Conservation (phyloP, 306 rosid genomes). For the Elaeagnus macrophylla region DNA sequence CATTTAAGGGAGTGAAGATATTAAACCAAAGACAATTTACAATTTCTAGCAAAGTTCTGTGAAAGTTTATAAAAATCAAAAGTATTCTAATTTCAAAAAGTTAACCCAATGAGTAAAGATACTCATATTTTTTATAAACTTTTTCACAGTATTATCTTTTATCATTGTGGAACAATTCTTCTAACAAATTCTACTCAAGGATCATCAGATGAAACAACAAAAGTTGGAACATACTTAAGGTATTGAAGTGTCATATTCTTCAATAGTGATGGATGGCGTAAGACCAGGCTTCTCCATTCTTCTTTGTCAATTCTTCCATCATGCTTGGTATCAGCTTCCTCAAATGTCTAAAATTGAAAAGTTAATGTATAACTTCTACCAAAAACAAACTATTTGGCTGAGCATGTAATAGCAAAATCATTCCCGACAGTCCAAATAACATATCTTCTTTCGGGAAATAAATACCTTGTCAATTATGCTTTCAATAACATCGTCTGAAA, state of each 20-base stretch:
- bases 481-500: slow-evolving; percentile 92
- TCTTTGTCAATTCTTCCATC: slow-evolving; percentile 98
- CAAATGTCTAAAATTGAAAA: slow-evolving; percentile 57
- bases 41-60: too few relatives aligned
- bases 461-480: slow-evolving; percentile 95
- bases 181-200: background rate
- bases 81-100: too few relatives aligned
- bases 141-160: too few relatives aligned
- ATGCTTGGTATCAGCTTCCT: slow-evolving; percentile 97
- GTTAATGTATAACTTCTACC: background rate
- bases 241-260: slow-evolving; percentile 97
- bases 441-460: slow-evolving; percentile 12
- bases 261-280: slow-evolving; percentile 89
- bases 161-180: too few relatives aligned
- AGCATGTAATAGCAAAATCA: too few relatives aligned
- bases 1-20: too few relatives aligned
- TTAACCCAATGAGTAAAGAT: too few relatives aligned
- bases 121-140: too few relatives aligned
- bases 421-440: background rate
- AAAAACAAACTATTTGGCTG: background rate
- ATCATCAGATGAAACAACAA: background rate
- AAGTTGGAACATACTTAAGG: slow-evolving; percentile 57
- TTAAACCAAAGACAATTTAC: too few relatives aligned
- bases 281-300: slow-evolving; percentile 92
- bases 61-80: too few relatives aligned